Conservation (phyloP, 495 filamentous ascomycete genomes). For the Neurospora intermedia region DNA sequence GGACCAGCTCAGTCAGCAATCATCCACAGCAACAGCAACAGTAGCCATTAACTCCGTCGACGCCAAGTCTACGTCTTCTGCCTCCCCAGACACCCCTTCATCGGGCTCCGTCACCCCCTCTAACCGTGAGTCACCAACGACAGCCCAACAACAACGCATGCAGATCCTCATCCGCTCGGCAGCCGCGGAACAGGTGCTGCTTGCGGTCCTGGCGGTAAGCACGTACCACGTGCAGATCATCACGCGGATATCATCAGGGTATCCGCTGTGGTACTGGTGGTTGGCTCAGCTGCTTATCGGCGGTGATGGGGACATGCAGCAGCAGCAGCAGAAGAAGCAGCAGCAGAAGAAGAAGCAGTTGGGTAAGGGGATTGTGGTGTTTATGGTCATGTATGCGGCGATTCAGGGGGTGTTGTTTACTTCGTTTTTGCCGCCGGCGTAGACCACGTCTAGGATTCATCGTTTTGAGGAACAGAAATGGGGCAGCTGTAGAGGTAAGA, state of each 20-base stretch:
- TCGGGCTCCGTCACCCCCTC: background rate
- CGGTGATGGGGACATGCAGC: slow-evolving; percentile 3
- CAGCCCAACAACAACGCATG: slow-evolving; percentile 3
- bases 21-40: background rate
- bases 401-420: slow-evolving; percentile 76
- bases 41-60: background rate
- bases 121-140: background rate
- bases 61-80: background rate
- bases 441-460: too few species aligned
- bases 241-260: slow-evolving; percentile 77
- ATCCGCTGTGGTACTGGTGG: slow-evolving; percentile 85
- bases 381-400: slow-evolving; percentile 69
- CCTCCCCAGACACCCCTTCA: background rate
- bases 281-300: slow-evolving; percentile 36
- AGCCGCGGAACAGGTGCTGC: slow-evolving; percentile 59
- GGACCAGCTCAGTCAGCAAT: slow-evolving; percentile 25
- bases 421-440: slow-evolving; percentile 89
- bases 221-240: slow-evolving; percentile 91
- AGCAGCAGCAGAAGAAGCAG: too few species aligned
- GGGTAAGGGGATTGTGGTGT: slow-evolving; percentile 27
- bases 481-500: too few species aligned
- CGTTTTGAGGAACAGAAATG: too few species aligned
- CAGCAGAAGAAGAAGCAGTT: slow-evolving; percentile 8
- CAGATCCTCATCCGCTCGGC: slow-evolving; percentile 38
- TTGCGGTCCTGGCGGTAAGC: slow-evolving; percentile 56